phyloP scores from a whole-genome alignment of 257 asterid species.

The Asclepias syriaca region DNA sequence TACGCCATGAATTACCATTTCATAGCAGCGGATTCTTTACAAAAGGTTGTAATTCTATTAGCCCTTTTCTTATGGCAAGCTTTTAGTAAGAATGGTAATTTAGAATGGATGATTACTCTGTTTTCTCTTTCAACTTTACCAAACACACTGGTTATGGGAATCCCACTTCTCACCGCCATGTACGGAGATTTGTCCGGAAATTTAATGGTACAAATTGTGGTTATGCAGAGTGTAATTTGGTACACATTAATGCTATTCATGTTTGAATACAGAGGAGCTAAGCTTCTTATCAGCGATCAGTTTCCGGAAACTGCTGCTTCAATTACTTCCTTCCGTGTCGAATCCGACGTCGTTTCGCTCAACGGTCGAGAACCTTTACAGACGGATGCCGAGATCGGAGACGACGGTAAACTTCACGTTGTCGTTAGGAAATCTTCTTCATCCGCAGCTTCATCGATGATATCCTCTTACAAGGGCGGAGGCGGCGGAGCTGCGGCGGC shows the following conservation, averaged over 20 bases:
- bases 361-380: constrained; percentile 83
- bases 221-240: constrained; percentile 85
- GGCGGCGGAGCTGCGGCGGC: constrained; percentile 38
- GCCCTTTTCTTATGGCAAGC: constrained; percentile 70
- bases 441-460: constrained; percentile 37
- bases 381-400: constrained; percentile 84
- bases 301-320: constrained; percentile 88
- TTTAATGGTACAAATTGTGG: constrained; percentile 89
- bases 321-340: constrained; percentile 70
- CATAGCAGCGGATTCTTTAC: constrained; percentile 82
- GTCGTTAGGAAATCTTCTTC: constrained; percentile 54
- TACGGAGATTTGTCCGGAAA: constrained; percentile 85
- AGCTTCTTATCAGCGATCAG: constrained; percentile 61
- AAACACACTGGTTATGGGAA: constrained; percentile 92
- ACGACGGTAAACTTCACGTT: constrained; percentile 82
- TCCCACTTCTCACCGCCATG: constrained; percentile 83
- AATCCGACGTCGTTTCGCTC: constrained; percentile 73
- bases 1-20: constrained; percentile 85
- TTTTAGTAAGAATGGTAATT: constrained; percentile 47
- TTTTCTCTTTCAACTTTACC: constrained; percentile 84
- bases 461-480: constrained; percentile 41
- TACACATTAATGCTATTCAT: constrained; percentile 75
- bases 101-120: constrained; percentile 80
- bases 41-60: constrained; percentile 59
- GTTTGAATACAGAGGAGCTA: constrained; percentile 84